Base-by-base conservation (phyloP, 2,329 filamentous ascomycete genomes). In the Hymenotorrendiella dingleyae region DNA sequence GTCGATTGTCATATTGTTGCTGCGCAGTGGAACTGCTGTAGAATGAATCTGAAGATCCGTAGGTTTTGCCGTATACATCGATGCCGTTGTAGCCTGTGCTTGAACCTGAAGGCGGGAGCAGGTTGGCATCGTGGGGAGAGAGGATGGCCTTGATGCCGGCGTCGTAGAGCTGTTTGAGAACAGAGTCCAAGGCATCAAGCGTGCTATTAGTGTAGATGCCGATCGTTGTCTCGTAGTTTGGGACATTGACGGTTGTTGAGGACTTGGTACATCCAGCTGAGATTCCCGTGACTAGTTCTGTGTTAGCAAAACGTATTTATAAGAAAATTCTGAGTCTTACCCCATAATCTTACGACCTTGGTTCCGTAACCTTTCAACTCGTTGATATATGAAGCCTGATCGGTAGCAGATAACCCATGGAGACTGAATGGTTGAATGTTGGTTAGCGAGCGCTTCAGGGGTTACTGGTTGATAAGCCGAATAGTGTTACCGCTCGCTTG, bases 141-240 rank as follows among this genome's bases (percentile, higher is more conserved):
- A 45, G 40, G 30, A 45, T 45, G 14, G 36, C 42, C 32, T 45
- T 45, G 3, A 45, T 45, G 17, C 36, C 42, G 4, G 23, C 32
- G 12, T 29, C n/a, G 14, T 36, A 19, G 5, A 45, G 22, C 14
- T 40, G 29, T 6, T 23, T 19, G 8, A 45, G 36, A 8, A 45
- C 42, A 10, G 22, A 14, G 37, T 45, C 42, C n/a, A 45, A 19
- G 7, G 42, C 42, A 9, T 29, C 16, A 19, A 45, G 32, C 4
- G 29, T 39, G 17, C 3, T 9, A 11, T 16, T 28, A n/a, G 26
- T n/a, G 23, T 45, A 45, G 2, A 11, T 27, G 11, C 40, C 40
- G n/a, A 43, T 33, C 7, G 33, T 32, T 12, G 26, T 32, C 24
- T 43, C 40, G 21, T 32, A 43, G 26, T 26, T 19, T 2, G 40